Conservation (phyloP, 129 eudicot species). For the Artemisia tridentata region DNA sequence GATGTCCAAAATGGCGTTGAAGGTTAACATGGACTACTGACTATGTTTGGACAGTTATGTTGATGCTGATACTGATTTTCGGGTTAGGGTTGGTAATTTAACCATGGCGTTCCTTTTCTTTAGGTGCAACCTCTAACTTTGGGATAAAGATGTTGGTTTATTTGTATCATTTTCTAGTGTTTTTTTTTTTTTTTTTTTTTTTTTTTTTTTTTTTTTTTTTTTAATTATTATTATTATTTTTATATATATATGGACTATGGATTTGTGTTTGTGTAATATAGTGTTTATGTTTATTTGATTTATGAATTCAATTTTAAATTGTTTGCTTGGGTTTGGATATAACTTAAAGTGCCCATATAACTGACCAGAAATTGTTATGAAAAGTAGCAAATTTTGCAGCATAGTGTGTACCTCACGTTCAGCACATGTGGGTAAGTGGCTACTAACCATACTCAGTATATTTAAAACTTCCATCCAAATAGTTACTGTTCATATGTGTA, state of each 20-base stretch:
- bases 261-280: conserved; percentile 30
- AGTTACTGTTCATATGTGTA: too few relatives aligned
- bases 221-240: too few relatives aligned
- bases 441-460: too few relatives aligned
- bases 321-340: too few relatives aligned
- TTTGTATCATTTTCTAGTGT: conserved; percentile 26
- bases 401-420: too few relatives aligned
- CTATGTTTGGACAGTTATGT: conserved; percentile 6
- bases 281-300: conserved; percentile 19
- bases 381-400: too few relatives aligned
- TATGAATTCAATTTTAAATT: too few relatives aligned
- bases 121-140: conserved; percentile 28
- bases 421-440: too few relatives aligned
- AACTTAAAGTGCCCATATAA: too few relatives aligned
- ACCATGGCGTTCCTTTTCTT: conserved; percentile 9
- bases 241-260: conserved; percentile 28
- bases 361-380: too few relatives aligned
- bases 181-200: not conserved
- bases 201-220: too few relatives aligned
- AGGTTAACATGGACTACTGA: conserved; percentile 25
- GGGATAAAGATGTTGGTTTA: conserved; percentile 30
- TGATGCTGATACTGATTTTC: conserved; percentile 28
- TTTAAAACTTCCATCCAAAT: too few relatives aligned
- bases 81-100: conserved; percentile 26
- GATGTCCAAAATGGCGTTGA: conserved; percentile 27